Base-by-base conservation (phyloP, 768 basidiomycete genomes). In the Leccinum incarnatum region DNA sequence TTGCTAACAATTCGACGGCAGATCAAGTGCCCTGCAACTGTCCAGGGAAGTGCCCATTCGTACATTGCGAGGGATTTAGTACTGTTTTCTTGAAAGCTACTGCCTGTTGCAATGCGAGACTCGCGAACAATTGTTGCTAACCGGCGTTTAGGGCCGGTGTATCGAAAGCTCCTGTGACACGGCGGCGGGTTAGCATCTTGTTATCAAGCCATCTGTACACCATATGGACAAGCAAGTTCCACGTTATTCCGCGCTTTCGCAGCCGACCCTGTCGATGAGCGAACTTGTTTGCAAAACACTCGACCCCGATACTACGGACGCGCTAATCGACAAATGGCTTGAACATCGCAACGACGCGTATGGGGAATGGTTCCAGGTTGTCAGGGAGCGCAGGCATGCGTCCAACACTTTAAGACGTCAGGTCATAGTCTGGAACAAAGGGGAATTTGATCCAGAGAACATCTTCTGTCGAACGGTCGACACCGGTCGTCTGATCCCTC, bases 241-340 rank as follows among this genome's bases (percentile, higher is more conserved):
- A 45, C 70, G 76, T 56, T 91, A 90, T 69, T 89, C 87, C 42
- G 80, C 84, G 21, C 81, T 87, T 63, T 79, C 79, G 0, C 85
- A 87, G 21, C 88, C 89, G 5, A 79, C 77, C 29, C 81, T 91
- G 56, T 80, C 82, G 45, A 89, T 88, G 84, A 86, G 85, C 59
- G 88, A 91, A 76, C 87, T 91, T 51, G 83, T 90, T 55, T 85
- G 86, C 74, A 90, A 88, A 45, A 88, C 87, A 5, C 80, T 91
- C 57, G 86, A 88, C 74, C 84, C 88, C 75, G 85, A 88, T 63
- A 80, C 85, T 17, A 89, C 88, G 1, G 87, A 89, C 75, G 79
- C 84, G 76, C 84, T 91, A 65, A 90, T 91, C 75, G 87, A 91
- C 78, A 88, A 86, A 71, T 91, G 89, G 89, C 85, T 91, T 48